Evolutionary conservation across 495 filamentous ascomycete species (phyloP), one percentile per base, ranked within the genome.

Genomic region (Hypoxylon crocopeplum): DNA sequence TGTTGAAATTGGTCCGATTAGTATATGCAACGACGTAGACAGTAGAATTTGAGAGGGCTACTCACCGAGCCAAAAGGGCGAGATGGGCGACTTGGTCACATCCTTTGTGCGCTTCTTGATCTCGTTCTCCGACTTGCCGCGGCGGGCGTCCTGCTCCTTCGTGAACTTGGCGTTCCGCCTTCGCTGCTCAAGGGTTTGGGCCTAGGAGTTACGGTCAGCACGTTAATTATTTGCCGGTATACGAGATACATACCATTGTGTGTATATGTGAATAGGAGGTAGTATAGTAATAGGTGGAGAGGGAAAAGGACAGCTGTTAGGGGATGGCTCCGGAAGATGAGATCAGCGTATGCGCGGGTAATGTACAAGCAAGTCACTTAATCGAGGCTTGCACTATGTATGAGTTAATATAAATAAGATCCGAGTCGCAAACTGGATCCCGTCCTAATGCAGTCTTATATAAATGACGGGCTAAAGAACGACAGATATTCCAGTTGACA

Each of bases 111-210:
- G 82, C 72, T 87, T 84, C 80, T 92, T 93, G 57, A 85, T 67
- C 16, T 82, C 80, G 19, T 72, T 78, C 56, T 88, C 84, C 16
- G 88, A 86, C 77, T 94, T 97, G 60, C 94, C 94, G 59, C 88
- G 85, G 70, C 91, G 93, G 17, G 82, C 81, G 56, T 88, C 86
- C 72, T 97, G 86, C 30, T 85, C 80, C 69, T 89, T 88, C 32
- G 85, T 87, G 74, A 89, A 98, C 62, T 87, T 87, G 53, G 87
- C 86, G 77, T 98, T 98, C 30, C 90, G 89, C 68, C 84, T 85
- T 62, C 93, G 88, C 79, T 98, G 95, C 72, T 92, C 85, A 22
- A 91, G 93, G 57, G 94, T 98, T 88, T 98, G 94, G 21, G 89
- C 88, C 93, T 98, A 63, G 8, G 48, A 11, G 5, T 5, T 16